These are phyloP conservation scores for Geranomyces michiganensis DNA, from an alignment of 192 early-diverging fungal genomes.

Conservation along the genomic window DNA sequence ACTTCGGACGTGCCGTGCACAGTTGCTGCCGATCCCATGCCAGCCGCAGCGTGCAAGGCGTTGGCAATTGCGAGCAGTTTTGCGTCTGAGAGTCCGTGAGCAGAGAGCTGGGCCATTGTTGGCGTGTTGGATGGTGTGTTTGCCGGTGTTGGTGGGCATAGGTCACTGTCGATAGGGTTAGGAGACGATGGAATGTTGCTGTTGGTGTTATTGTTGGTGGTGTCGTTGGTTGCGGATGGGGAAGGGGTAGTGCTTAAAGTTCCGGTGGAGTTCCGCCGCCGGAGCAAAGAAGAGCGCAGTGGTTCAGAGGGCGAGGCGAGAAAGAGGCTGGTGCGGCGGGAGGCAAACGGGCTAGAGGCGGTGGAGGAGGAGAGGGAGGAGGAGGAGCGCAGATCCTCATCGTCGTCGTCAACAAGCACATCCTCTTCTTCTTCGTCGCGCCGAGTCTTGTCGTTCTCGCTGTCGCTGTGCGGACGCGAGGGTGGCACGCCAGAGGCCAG, in stretches of 20 bases:
- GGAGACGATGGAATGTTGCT: not conserved
- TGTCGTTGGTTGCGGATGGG: not conserved
- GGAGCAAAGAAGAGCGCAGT: not conserved
- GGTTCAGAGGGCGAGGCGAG: not conserved
- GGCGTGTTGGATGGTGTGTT: not conserved
- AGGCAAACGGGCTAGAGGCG: not conserved
- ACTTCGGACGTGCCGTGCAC: not conserved
- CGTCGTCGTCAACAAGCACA: slow-evolving; percentile 7
- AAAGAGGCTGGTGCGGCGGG: not conserved
- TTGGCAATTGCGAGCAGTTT: not conserved
- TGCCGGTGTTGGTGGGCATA: not conserved
- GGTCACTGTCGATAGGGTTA: not conserved
- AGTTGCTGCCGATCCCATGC: not conserved
- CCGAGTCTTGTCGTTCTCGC: not conserved
- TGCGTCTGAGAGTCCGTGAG: not conserved
- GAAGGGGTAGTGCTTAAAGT: not conserved
- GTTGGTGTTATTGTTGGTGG: too few relatives aligned
- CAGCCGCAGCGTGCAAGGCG: not conserved
- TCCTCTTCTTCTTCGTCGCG: too few relatives aligned
- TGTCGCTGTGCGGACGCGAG: too few relatives aligned
- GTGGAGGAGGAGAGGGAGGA: not conserved
- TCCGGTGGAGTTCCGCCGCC: slow-evolving; percentile 7
- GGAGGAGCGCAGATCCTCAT: not conserved
- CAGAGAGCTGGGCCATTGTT: not conserved
- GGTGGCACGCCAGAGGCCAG: too few relatives aligned